Evolutionary conservation across 2,329 filamentous ascomycete genomes (phyloP).

Genomic region (Thelonectria blattea): DNA sequence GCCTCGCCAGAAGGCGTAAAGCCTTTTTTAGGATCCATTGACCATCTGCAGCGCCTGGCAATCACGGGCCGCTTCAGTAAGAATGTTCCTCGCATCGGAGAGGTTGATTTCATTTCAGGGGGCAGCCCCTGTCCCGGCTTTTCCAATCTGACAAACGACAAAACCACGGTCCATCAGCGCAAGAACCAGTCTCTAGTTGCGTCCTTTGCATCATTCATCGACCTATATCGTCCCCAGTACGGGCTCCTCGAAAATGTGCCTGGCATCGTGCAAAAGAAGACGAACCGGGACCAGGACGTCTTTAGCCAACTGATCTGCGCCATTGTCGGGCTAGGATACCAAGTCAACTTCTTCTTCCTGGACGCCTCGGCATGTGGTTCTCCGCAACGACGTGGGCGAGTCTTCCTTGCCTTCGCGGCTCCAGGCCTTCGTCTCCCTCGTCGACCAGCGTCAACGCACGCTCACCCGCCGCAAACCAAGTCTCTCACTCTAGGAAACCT

Average conservation of each 20-base stretch:
- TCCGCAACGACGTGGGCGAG: constrained; percentile 67
- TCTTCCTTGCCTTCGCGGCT: constrained; percentile 76
- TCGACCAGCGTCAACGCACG: constrained; percentile 66
- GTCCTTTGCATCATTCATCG: constrained; percentile 75
- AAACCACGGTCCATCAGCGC: constrained; percentile 59
- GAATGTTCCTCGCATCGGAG: constrained; percentile 62
- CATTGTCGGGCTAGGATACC: constrained; percentile 79
- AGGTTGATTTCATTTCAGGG: constrained; percentile 72
- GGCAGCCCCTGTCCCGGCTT: constrained; percentile 83
- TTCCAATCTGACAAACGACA: constrained; percentile 66
- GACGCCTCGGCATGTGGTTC: constrained; percentile 75
- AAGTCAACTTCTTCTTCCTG: constrained; percentile 69
- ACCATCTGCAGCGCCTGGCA: constrained; percentile 66
- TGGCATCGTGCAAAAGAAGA: constrained; percentile 61
- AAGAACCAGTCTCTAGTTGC: constrained; percentile 80
- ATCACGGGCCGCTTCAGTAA: constrained; percentile 56
- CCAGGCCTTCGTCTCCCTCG: constrained; percentile 65
- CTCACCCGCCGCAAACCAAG: constrained; percentile 52
- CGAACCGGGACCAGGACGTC: constrained; percentile 63
- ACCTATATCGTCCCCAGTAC: constrained; percentile 77
- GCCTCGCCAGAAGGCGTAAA: constrained; percentile 47
- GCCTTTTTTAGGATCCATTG: constrained; percentile 74
- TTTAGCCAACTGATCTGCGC: constrained; percentile 76
- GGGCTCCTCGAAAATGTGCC: constrained; percentile 80
- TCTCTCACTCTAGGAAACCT: constrained; percentile 58